Percentiles rank a stretch among this genome's conserved stretches.
These are phyloP conservation scores for Aristolochia californica DNA, from an alignment of 164 flowering plant species.

Conservation along the genomic window DNA sequence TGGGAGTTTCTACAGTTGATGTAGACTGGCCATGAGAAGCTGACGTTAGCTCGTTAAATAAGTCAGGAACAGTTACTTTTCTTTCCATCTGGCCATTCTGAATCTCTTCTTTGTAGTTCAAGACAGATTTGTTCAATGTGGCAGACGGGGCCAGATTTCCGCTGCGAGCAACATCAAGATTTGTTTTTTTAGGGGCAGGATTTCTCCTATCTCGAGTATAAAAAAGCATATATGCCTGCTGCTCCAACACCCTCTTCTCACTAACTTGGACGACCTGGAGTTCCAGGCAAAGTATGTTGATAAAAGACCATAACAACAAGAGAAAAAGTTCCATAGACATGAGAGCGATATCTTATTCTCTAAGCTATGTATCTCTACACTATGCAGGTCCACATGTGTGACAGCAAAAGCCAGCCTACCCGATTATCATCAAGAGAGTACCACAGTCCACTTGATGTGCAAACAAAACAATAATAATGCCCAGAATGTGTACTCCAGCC, in stretches of 20 bases:
- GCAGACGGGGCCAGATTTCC: slow-evolving; percentile 22
- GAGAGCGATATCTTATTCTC: neutral
- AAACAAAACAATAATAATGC: slow-evolving; percentile 83
- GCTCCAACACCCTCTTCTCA: slow-evolving; percentile 63
- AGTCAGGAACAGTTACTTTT: slow-evolving; percentile 9
- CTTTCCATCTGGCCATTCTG: slow-evolving; percentile 19
- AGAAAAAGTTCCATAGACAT: neutral
- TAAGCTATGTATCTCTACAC: no score
- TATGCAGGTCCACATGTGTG: no score
- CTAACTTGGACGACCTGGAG: slow-evolving; percentile 68
- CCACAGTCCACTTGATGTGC: slow-evolving; percentile 93
- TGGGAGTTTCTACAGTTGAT: neutral
- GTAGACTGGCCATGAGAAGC: neutral
- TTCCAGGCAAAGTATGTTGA: neutral
- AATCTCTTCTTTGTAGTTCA: slow-evolving; percentile 12
- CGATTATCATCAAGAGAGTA: slow-evolving; percentile 82
- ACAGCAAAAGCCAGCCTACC: slow-evolving; percentile 29
- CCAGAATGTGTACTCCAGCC: slow-evolving; percentile 89
- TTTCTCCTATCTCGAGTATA: slow-evolving; percentile 65
- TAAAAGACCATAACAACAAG: neutral
- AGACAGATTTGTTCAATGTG: slow-evolving; percentile 14
- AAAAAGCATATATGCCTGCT: slow-evolving; percentile 96
- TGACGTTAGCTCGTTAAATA: slow-evolving; percentile 4
- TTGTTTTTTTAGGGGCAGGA: slow-evolving; percentile 30
- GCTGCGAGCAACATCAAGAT: slow-evolving; percentile 17